phyloP scores from a whole-genome alignment of 1,284 basidiomycete species.

The Sporisorium scitamineum region DNA sequence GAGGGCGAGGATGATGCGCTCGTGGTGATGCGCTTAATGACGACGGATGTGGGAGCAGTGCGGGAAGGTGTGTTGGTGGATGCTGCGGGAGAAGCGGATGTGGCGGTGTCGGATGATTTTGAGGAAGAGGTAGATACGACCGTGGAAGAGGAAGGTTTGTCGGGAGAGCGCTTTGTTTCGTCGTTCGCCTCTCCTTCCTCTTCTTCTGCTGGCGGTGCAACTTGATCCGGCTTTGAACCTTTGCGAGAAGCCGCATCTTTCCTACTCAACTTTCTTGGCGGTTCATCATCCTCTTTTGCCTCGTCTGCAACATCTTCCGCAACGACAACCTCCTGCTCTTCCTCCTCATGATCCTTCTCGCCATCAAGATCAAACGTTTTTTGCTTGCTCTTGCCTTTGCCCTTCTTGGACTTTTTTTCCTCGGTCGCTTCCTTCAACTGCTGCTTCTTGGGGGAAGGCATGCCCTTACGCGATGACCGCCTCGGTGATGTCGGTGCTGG shows the following conservation, averaged over 20 bases:
- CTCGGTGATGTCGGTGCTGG: slow-evolving; percentile 20
- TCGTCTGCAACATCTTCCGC: neutral
- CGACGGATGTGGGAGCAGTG: slow-evolving; percentile 11
- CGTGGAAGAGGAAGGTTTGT: neutral
- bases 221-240: slow-evolving; percentile 1
- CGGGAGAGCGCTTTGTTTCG: slow-evolving; percentile 2
- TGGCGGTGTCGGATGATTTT: neutral
- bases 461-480: slow-evolving; percentile 21
- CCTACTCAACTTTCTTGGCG: neutral
- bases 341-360: slow-evolving; percentile 5
- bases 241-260: slow-evolving; percentile 6
- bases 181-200: slow-evolving; percentile 4
- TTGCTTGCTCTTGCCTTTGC: slow-evolving; percentile 18
- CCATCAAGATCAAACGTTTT: slow-evolving; percentile 20
- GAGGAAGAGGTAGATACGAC: neutral
- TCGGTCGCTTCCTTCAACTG: slow-evolving; percentile 3
- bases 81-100: neutral
- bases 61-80: neutral
- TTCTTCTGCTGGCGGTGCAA: slow-evolving; percentile 4
- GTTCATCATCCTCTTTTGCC: neutral
- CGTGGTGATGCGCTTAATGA: slow-evolving; percentile 29
- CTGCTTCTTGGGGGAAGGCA: slow-evolving; percentile 31
- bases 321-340: slow-evolving; percentile 3
- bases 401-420: slow-evolving; percentile 10
- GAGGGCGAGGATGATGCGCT: neutral